Evolutionary conservation across 345 rosid species (phyloP).

Genomic region (Brassica cretica): DNA sequence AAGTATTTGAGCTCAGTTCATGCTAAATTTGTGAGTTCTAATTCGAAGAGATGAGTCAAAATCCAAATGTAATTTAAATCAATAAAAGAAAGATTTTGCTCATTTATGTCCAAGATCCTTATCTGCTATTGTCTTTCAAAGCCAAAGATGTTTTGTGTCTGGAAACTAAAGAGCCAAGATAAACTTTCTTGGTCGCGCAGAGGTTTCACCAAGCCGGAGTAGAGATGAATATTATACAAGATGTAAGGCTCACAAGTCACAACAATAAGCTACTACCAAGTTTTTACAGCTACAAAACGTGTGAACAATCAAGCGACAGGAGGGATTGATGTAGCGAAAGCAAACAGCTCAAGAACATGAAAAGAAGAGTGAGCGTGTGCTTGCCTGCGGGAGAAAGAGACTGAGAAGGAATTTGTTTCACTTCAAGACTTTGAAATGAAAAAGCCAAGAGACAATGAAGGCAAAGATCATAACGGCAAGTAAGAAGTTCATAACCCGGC

Average conservation of each 20-base stretch:
- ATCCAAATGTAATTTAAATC: no score
- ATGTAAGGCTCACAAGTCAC: conserved; percentile 26
- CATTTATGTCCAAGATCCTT: no score
- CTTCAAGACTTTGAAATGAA: conserved; percentile 50
- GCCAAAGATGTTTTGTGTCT: conserved; percentile 18
- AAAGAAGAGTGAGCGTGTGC: conserved; percentile 19
- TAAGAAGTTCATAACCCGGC: conserved; percentile 59
- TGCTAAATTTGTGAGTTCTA: no score
- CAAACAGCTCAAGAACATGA: conserved; percentile 26
- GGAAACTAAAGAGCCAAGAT: conserved; percentile 5
- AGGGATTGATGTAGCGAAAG: conserved; percentile 27
- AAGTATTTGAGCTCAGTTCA: no score
- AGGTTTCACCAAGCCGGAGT: conserved; percentile 15
- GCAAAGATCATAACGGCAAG: conserved; percentile 64
- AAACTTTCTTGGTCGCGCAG: background rate
- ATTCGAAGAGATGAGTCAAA: no score
- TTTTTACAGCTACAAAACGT: conserved; percentile 37
- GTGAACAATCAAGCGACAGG: conserved; percentile 36
- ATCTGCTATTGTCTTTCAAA: conserved; percentile 15
- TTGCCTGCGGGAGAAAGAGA: background rate
- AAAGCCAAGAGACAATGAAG: conserved; percentile 68
- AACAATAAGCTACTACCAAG: conserved; percentile 23
- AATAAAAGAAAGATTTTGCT: no score
- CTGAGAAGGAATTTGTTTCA: conserved; percentile 21
- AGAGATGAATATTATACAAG: conserved; percentile 35